phyloP scores from a whole-genome alignment of 2,329 filamentous ascomycete genomes.

The Aspergillus sp. region DNA sequence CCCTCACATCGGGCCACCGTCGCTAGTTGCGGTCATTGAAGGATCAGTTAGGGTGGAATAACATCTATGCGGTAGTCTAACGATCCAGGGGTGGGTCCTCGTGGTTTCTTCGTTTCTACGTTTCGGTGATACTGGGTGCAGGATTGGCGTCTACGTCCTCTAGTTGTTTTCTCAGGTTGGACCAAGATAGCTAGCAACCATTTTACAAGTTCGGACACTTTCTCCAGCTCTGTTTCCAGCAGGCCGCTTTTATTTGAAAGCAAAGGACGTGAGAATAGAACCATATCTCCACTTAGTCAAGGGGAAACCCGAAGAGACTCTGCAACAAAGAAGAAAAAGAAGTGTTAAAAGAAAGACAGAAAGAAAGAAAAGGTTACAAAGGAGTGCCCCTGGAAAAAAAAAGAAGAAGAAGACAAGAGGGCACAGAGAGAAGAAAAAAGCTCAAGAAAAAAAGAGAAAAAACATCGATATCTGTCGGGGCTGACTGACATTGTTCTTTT shows the following conservation, averaged over 20 bases:
- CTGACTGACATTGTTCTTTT: not conserved
- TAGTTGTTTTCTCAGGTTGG: constrained; percentile 40
- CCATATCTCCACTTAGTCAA: constrained; percentile 16
- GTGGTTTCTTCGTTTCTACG: constrained; percentile 25
- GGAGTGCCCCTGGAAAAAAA: constrained; percentile 7
- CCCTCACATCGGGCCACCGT: constrained; percentile 11
- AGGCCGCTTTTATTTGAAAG: constrained; percentile 23
- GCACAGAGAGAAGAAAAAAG: constrained; percentile 12
- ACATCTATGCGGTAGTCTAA: constrained; percentile 25
- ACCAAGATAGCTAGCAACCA: constrained; percentile 48
- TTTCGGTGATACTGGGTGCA: constrained; percentile 22
- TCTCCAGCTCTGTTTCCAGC: constrained; percentile 37
- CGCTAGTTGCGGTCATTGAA: constrained; percentile 20
- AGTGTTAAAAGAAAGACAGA: constrained; percentile 10
- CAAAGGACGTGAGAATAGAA: constrained; percentile 25
- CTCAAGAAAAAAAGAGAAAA: constrained; percentile 8
- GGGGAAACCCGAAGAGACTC: constrained; percentile 15
- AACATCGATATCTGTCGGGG: not conserved
- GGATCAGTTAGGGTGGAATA: constrained; percentile 17
- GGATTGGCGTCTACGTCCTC: constrained; percentile 32
- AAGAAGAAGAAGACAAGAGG: constrained; percentile 7
- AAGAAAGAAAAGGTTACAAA: constrained; percentile 14
- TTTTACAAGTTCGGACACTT: constrained; percentile 43
- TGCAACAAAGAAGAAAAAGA: constrained; percentile 20
- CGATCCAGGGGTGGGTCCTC: constrained; percentile 22